Evolutionary conservation across 139 green algal species (phyloP), one percentile per base, ranked within the genome.

Genomic region (Desmodesmus armatus): DNA sequence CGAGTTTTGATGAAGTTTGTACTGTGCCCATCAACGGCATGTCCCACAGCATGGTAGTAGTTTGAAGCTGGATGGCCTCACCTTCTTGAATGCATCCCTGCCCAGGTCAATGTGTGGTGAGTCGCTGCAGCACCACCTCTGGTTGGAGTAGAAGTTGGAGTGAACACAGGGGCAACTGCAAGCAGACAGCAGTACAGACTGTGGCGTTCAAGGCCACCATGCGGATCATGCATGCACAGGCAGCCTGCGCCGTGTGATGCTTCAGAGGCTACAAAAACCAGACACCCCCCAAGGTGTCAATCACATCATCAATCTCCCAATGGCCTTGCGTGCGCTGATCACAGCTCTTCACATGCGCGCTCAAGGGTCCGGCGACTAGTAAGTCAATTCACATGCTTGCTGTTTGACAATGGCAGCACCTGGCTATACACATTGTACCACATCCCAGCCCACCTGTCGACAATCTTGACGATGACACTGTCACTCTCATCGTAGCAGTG

Each of bases 121-220:
- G 67, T 76, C 67, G 67, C 67, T 35, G 37, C 67, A 76, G 67
- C 67, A 76, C 67, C 67, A 76, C 25, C 67, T 33, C 67, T 76
- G 29, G 67, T 76, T 76, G 67, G 25, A 39, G 23, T 47, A 47
- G 21, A 47, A 76, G 35, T 76, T 76, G 3, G 47, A 25, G 67
- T 76, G 67, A 15, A 55, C 39, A 17, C 67, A 76, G 15, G 67
- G 67, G 67, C 60, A 69, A 11, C 60, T 69, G 60, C 60, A 69
- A 33, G 27, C n/a, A 37, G 60, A 33, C 0, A 27, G 27, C 3
- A 17, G 37, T 29, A 69, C 5, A 15, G 1, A 39, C 21, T 2
- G 3, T 21, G n/a, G n/a, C 11, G 19, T 37, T 21, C 2, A 69
- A 37, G 17, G n/a, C 35, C 60, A 21, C 58, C 4, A 19, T 13